Conservation (phyloP, 164 flowering plant species). For the Stephania cephalantha region DNA sequence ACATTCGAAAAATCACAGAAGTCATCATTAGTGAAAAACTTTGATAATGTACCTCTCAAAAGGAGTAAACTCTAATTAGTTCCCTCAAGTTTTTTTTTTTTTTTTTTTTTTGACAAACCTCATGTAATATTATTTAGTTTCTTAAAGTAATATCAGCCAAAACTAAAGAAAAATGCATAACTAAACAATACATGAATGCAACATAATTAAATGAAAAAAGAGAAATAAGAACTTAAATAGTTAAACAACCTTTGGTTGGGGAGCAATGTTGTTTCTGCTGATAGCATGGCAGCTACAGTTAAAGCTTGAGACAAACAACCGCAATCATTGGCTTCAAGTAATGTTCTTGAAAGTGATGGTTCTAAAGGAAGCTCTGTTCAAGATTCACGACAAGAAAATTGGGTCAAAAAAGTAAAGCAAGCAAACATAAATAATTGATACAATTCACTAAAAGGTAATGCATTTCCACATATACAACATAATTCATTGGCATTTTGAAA, state of each 20-base stretch:
- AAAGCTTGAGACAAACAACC: slow-evolving; percentile 89
- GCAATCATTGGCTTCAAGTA: slow-evolving; percentile 77
- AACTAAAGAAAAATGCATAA: neutral
- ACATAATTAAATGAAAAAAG: neutral
- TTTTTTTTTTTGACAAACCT: neutral
- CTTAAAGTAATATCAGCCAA: neutral
- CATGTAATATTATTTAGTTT: neutral
- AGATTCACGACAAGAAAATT: neutral
- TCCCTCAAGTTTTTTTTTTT: too few relatives aligned
- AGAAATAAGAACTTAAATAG: neutral
- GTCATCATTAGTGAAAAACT: neutral
- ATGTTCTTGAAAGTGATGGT: slow-evolving; percentile 91
- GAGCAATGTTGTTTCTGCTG: slow-evolving; percentile 82
- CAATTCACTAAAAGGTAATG: neutral
- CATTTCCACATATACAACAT: neutral
- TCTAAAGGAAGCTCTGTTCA: slow-evolving; percentile 86
- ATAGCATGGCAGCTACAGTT: slow-evolving; percentile 91
- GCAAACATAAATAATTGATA: neutral
- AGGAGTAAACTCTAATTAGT: too few relatives aligned
- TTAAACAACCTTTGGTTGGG: slow-evolving; percentile 48
- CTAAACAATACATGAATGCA: neutral
- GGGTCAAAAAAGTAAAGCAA: neutral
- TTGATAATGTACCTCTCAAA: neutral
- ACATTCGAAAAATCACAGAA: too few relatives aligned
- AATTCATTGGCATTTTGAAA: neutral